These are phyloP conservation scores for Lepidium didymum DNA, from an alignment of 345 rosid species.

Conservation along the genomic window DNA sequence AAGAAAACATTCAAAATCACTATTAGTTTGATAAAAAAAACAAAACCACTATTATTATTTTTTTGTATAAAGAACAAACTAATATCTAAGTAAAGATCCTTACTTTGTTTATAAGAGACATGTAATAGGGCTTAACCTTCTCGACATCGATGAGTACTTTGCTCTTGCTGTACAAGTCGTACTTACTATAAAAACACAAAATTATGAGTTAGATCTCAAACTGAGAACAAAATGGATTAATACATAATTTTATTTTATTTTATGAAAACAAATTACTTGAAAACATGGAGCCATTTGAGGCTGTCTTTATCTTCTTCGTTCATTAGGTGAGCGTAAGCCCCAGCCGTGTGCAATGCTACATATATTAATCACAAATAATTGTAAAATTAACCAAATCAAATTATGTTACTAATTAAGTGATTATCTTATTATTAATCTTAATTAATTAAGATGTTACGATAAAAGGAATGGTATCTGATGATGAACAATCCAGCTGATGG, in stretches of 20 bases:
- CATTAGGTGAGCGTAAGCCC: slow-evolving; percentile 49
- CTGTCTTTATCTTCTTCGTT: slow-evolving; percentile 49
- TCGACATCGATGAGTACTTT: slow-evolving; percentile 50
- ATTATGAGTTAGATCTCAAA: background rate
- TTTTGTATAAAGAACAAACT: background rate
- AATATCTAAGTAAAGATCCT: background rate
- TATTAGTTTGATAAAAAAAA: too few relatives aligned
- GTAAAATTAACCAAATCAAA: background rate
- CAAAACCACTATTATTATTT: too few relatives aligned
- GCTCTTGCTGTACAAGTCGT: slow-evolving; percentile 70
- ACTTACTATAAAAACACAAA: slow-evolving; percentile 37
- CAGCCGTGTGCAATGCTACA: slow-evolving; percentile 52
- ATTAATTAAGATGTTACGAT: slow-evolving; percentile 29
- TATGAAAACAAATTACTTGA: slow-evolving; percentile 38
- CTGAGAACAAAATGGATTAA: background rate
- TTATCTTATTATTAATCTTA: background rate
- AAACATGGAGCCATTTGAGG: slow-evolving; percentile 57
- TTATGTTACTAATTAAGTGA: background rate
- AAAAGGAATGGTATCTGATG: slow-evolving; percentile 59
- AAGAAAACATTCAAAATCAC: too few relatives aligned
- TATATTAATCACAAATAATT: background rate
- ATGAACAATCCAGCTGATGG: slow-evolving; percentile 54
- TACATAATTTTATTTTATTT: background rate
- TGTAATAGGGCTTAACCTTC: slow-evolving; percentile 56
- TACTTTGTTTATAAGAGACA: slow-evolving; percentile 53